These are phyloP conservation scores for Neofusicoccum parvum DNA, from an alignment of 2,329 filamentous ascomycete genomes.

Conservation along the genomic window DNA sequence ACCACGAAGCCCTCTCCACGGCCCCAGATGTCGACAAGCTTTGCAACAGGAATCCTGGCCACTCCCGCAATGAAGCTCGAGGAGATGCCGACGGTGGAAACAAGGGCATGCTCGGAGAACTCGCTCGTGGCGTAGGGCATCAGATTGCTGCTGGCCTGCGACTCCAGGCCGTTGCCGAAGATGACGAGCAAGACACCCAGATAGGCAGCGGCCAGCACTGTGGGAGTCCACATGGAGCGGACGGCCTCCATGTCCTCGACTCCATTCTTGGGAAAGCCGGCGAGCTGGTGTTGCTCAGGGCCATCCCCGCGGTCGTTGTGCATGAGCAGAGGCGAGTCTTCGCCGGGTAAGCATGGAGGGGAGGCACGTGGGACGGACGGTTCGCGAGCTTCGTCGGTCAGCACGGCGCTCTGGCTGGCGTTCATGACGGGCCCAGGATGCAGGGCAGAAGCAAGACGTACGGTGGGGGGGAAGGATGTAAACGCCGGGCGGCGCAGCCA, in stretches of 20 bases:
- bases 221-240: constrained; percentile 44
- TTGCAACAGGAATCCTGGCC: constrained; percentile 42
- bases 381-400: too few species aligned
- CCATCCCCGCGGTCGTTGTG: too few species aligned
- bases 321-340: too few species aligned
- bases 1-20: constrained; percentile 42
- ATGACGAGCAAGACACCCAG: constrained; percentile 45
- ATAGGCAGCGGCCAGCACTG: constrained; percentile 45
- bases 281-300: too few species aligned
- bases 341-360: too few species aligned
- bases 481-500: too few species aligned
- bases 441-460: too few species aligned
- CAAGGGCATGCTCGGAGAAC: constrained; percentile 37
- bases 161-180: constrained; percentile 52
- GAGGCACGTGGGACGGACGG: too few species aligned
- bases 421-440: too few species aligned
- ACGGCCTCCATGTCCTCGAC: constrained; percentile 46
- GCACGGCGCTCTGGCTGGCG: too few species aligned
- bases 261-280: constrained; percentile 26
- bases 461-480: too few species aligned
- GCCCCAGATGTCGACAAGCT: constrained; percentile 45
- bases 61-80: constrained; percentile 40
- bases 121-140: constrained; percentile 42
- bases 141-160: constrained; percentile 44
- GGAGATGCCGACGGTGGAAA: constrained; percentile 39